These are phyloP conservation scores for Thermochaetoides thermophila DNA, from an alignment of 495 filamentous ascomycete species.

Conservation along the genomic window DNA sequence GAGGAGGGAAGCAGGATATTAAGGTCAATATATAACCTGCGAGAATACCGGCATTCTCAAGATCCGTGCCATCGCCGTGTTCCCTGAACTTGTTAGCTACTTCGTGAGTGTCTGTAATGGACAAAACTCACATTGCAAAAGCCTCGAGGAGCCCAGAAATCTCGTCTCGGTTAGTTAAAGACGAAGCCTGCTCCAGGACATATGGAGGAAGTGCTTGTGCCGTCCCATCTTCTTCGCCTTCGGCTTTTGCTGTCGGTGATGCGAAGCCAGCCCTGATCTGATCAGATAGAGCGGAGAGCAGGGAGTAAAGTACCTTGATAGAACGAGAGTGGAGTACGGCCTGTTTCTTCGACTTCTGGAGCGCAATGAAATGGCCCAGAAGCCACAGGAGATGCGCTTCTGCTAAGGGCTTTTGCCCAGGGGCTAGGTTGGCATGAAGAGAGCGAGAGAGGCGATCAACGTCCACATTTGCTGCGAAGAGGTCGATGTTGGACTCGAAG, in stretches of 20 bases:
- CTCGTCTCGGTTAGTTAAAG: constrained; percentile 24
- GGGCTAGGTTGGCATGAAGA: constrained; percentile 3
- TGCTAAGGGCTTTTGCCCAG: constrained; percentile 6
- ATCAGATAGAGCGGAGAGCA: constrained; percentile 13
- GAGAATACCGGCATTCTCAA: constrained; percentile 53
- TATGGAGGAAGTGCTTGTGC: constrained; percentile 17
- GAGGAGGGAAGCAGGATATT: constrained; percentile 68
- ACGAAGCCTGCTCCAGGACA: constrained; percentile 18
- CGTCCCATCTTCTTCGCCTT: constrained; percentile 3
- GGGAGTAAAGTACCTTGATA: constrained; percentile 13
- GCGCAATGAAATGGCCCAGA: constrained; percentile 64
- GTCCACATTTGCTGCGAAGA: constrained; percentile 11
- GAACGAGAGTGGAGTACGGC: constrained; percentile 6
- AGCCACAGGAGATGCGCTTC: constrained; percentile 49
- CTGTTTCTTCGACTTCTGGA: constrained; percentile 38
- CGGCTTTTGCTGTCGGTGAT: constrained; percentile 1
- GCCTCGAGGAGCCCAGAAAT: constrained; percentile 25
- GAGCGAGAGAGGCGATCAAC: constrained; percentile 16
- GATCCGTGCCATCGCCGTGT: constrained; percentile 15
- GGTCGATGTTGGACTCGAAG: constrained; percentile 9
- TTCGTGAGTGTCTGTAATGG: not conserved
- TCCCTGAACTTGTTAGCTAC: constrained; percentile 16
- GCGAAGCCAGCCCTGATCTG: constrained; percentile 12
- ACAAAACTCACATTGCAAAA: constrained; percentile 21
- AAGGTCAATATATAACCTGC: constrained; percentile 81